Conservation (phyloP, 805 yeast species). For the Barnettozyma pratensis region DNA sequence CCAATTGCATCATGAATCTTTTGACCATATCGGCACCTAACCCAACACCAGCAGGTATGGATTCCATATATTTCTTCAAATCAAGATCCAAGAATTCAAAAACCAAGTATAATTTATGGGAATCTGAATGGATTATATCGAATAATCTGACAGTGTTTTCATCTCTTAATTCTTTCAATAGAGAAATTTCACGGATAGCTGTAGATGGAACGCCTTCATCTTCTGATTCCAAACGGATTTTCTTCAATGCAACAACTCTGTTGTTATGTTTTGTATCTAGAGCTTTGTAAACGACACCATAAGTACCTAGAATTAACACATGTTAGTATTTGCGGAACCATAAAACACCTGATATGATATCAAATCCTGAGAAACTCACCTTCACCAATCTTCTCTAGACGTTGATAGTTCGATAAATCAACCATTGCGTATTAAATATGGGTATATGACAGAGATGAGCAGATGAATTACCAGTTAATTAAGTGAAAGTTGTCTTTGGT, state of each 20-base stretch:
- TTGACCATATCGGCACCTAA: constrained; percentile 87
- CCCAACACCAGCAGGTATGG: constrained; percentile 86
- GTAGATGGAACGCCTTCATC: constrained; percentile 99
- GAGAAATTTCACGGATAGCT: constrained; percentile 92
- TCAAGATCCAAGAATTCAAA: constrained; percentile 93
- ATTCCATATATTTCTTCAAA: constrained; percentile 94
- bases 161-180: constrained; percentile 88
- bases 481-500: no score
- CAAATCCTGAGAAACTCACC: constrained; percentile 41
- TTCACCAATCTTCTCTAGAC: constrained; percentile 95
- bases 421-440: constrained; percentile 13
- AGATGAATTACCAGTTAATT: no score
- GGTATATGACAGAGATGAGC: background rate
- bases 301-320: constrained; percentile 51
- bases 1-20: constrained; percentile 85
- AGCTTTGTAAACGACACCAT: constrained; percentile 97
- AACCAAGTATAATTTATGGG: constrained; percentile 87
- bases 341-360: background rate
- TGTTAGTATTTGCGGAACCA: background rate
- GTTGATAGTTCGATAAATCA: constrained; percentile 86
- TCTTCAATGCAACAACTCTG: constrained; percentile 92
- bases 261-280: constrained; percentile 83
- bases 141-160: constrained; percentile 87
- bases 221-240: constrained; percentile 91
- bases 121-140: constrained; percentile 93